Evolutionary conservation across 148 eudicot genomes (phyloP).

Genomic region (Simmondsia chinensis): DNA sequence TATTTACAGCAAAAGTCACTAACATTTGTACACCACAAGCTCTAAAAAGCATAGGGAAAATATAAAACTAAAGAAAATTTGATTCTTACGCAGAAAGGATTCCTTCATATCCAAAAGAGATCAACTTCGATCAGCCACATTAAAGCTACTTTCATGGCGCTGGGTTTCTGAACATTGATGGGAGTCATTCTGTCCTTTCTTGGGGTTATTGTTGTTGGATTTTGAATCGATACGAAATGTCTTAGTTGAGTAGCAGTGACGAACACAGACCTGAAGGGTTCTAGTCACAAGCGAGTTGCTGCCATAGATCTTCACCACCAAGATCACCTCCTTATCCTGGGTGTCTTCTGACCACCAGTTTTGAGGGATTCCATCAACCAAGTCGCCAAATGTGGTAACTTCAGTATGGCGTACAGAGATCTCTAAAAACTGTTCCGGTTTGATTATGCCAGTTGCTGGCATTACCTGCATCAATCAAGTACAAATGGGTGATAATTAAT

Average conservation of each 20-base stretch:
- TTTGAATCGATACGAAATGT: conserved; percentile 34
- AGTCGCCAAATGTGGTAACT: conserved; percentile 46
- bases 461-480: conserved; percentile 35
- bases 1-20: conserved; percentile 2
- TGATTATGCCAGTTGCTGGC: conserved; percentile 71
- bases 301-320: conserved; percentile 41
- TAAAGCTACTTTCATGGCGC: conserved; percentile 21
- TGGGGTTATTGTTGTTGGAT: conserved; percentile 36
- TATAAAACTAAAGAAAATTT: not conserved
- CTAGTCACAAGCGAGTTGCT: conserved; percentile 36
- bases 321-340: conserved; percentile 53
- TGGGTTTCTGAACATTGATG: conserved; percentile 23
- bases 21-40: not conserved
- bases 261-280: conserved; percentile 38
- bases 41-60: not conserved
- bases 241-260: conserved; percentile 51
- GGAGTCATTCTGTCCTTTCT: conserved; percentile 23
- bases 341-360: conserved; percentile 87
- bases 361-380: conserved; percentile 56
- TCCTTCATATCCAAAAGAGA: too few relatives aligned
- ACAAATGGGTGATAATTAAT: not conserved
- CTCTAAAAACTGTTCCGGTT: conserved; percentile 58
- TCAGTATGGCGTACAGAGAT: conserved; percentile 64
- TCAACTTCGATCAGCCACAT: conserved; percentile 24
- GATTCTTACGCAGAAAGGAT: not conserved